Evolutionary conservation across 1,284 basidiomycete species (phyloP).

Genomic region (Ceratobasidium sp.): DNA sequence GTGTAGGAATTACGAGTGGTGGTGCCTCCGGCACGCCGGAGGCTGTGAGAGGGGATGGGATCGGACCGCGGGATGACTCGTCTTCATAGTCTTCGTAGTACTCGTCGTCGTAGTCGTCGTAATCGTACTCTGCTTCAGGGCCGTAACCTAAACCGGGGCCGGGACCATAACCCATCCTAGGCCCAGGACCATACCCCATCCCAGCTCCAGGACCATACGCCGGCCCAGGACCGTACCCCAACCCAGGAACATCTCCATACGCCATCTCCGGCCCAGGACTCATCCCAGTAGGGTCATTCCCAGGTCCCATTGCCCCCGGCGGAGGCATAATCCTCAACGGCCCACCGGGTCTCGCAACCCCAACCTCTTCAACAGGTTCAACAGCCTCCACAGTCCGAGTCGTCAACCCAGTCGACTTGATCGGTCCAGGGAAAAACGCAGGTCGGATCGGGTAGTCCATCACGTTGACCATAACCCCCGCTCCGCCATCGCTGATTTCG

Average conservation of each 20-base stretch:
- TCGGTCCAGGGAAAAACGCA: conserved; percentile 42
- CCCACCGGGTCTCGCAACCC: not conserved
- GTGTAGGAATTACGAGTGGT: conserved; percentile 31
- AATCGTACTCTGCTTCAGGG: conserved; percentile 2
- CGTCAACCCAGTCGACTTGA: conserved; percentile 40
- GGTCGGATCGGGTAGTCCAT: conserved; percentile 13
- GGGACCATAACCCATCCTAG: not conserved
- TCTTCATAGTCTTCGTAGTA: not conserved
- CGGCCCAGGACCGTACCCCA: not conserved
- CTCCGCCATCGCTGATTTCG: too few species aligned
- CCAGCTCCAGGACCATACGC: not conserved
- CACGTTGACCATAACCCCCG: not conserved
- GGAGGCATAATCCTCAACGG: conserved; percentile 23
- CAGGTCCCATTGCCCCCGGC: not conserved
- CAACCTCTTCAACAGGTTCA: too few species aligned
- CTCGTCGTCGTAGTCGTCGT: conserved; percentile 7
- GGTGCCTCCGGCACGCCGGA: not conserved
- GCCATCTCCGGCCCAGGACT: not conserved
- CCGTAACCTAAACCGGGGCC: too few species aligned
- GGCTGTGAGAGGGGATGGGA: conserved; percentile 32
- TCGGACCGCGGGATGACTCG: conserved; percentile 14
- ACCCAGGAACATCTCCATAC: not conserved
- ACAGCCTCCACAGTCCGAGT: not conserved
- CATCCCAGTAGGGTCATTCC: not conserved
- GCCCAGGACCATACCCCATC: not conserved